phyloP scores from a whole-genome alignment of 768 basidiomycete species.

The Leccinum sublutescens region DNA sequence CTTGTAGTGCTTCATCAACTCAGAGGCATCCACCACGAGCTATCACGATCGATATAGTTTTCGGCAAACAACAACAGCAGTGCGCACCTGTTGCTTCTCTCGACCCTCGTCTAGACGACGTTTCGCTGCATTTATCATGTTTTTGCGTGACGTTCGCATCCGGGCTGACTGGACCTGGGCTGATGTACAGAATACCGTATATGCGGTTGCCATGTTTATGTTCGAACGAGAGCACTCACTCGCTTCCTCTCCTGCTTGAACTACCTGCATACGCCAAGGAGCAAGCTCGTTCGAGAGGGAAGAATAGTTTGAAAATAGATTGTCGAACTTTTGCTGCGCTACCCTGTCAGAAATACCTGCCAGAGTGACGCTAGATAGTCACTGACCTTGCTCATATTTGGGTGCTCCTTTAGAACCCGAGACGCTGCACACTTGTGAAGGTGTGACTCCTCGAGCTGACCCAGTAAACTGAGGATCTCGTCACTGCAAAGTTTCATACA shows the following conservation, averaged over 20 bases:
- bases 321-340: constrained; percentile 23
- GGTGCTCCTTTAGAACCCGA: constrained; percentile 8
- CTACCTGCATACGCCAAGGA: constrained; percentile 29
- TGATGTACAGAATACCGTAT: constrained; percentile 14
- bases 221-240: constrained; percentile 25
- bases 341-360: constrained; percentile 7
- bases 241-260: constrained; percentile 33
- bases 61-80: not conserved
- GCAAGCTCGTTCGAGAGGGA: constrained; percentile 33
- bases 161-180: constrained; percentile 33
- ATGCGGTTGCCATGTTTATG: not conserved
- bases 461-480: constrained; percentile 16
- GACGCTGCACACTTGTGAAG: constrained; percentile 9
- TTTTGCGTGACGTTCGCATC: constrained; percentile 35
- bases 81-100: constrained; percentile 38
- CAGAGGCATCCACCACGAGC: constrained; percentile 39
- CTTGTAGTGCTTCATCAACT: constrained; percentile 43
- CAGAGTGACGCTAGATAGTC: not conserved
- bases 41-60: constrained; percentile 11
- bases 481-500: constrained; percentile 16
- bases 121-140: constrained; percentile 34
- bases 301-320: constrained; percentile 23
- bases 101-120: constrained; percentile 35
- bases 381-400: constrained; percentile 18
- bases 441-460: constrained; percentile 24